These are phyloP conservation scores for Penicillium sp. DNA, from an alignment of 2,329 filamentous ascomycete species.

Conservation along the genomic window DNA sequence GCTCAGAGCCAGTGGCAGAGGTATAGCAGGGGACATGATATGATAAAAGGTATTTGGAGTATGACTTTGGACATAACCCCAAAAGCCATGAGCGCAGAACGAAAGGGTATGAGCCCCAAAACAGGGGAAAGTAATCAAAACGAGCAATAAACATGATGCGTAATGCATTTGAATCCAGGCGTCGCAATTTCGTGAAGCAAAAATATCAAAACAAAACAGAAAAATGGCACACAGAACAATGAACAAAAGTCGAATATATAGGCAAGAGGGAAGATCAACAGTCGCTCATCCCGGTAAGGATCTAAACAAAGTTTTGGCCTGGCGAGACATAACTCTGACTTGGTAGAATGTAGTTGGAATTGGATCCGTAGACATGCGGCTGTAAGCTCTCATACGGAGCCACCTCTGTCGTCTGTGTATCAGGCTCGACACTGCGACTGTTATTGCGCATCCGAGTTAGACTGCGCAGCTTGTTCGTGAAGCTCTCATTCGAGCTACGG, in stretches of 20 bases:
- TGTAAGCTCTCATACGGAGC: conserved; percentile 30
- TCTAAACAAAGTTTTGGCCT: conserved; percentile 5
- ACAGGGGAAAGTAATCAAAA: conserved; percentile 1
- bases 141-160: conserved; percentile 2
- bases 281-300: neutral
- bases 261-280: too few species aligned
- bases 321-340: conserved; percentile 15
- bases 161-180: conserved; percentile 3
- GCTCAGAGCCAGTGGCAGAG: neutral
- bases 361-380: conserved; percentile 16
- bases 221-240: neutral
- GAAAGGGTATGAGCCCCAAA: conserved; percentile 17
- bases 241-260: too few species aligned
- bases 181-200: conserved; percentile 9
- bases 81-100: conserved; percentile 1
- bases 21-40: neutral
- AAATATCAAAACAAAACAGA: conserved; percentile 1
- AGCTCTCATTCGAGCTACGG: conserved; percentile 59
- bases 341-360: conserved; percentile 15
- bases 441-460: conserved; percentile 61
- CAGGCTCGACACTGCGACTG: conserved; percentile 48
- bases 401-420: conserved; percentile 21
- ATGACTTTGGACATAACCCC: conserved; percentile 1
- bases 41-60: conserved; percentile 4
- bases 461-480: conserved; percentile 56